Conservation (phyloP, 2,329 filamentous ascomycete species). For the Fusarium mundagurra region DNA sequence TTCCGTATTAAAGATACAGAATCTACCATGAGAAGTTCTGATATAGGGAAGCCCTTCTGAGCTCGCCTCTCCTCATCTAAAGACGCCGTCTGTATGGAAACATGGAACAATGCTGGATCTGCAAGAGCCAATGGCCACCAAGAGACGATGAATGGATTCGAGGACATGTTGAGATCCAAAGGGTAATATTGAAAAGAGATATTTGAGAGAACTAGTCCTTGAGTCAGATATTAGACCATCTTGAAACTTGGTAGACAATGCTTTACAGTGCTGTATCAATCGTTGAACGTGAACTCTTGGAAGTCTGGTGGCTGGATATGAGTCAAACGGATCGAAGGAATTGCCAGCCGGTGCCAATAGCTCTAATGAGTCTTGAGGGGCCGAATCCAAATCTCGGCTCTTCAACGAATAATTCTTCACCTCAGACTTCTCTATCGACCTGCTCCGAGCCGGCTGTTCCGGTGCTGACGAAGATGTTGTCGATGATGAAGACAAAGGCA, state of each 20-base stretch:
- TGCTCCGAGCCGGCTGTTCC: constrained; percentile 13
- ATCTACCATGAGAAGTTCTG: constrained; percentile 66
- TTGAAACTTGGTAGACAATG: neutral
- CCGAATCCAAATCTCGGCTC: neutral
- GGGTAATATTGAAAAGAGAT: constrained; percentile 71
- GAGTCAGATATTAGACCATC: constrained; percentile 20
- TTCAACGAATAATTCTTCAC: neutral
- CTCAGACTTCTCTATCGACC: neutral
- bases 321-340: constrained; percentile 65
- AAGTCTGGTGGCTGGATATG: constrained; percentile 64
- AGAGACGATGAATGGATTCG: constrained; percentile 67
- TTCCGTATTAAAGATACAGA: constrained; percentile 62
- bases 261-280: constrained; percentile 65
- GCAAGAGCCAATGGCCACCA: constrained; percentile 68
- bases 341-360: constrained; percentile 43
- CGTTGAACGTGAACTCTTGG: constrained; percentile 61
- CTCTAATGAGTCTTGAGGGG: constrained; percentile 1
- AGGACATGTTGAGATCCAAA: constrained; percentile 59
- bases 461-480: neutral
- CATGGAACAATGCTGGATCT: constrained; percentile 67
- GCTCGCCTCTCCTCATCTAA: constrained; percentile 64
- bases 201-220: constrained; percentile 62
- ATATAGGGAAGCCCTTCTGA: constrained; percentile 62
- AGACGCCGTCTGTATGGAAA: constrained; percentile 67
- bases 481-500: constrained; percentile 53